Evolutionary conservation across 768 basidiomycete genomes (phyloP).

Genomic region (Serendipita vermifera): DNA sequence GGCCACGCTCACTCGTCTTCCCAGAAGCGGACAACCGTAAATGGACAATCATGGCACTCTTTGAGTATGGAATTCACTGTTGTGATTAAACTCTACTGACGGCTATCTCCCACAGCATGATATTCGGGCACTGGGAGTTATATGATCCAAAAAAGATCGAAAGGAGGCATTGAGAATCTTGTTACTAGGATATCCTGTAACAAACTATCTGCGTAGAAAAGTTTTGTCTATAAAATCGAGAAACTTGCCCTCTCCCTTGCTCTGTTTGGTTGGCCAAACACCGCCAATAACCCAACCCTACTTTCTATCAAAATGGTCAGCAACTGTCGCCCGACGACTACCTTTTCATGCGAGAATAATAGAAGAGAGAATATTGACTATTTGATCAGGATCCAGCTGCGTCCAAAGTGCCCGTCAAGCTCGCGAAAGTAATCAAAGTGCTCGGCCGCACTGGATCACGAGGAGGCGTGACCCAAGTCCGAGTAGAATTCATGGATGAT

Average conservation of each 20-base stretch:
- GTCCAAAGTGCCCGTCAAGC: slow-evolving; percentile 86
- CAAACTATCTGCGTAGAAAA: neutral
- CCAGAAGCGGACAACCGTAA: slow-evolving; percentile 92
- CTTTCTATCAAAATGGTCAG: neutral
- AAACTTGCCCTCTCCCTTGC: neutral
- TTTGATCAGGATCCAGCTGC: slow-evolving; percentile 6
- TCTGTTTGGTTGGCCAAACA: neutral
- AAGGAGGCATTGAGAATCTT: neutral
- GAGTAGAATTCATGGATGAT: slow-evolving; percentile 99
- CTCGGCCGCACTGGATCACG: slow-evolving; percentile 97
- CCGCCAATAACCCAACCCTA: neutral
- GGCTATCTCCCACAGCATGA: slow-evolving; percentile 8
- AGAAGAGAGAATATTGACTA: neutral
- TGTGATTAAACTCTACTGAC: neutral
- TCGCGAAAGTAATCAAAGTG: slow-evolving; percentile 97
- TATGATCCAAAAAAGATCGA: neutral
- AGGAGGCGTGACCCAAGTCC: slow-evolving; percentile 98
- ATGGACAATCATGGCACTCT: slow-evolving; percentile 89
- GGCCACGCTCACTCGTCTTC: slow-evolving; percentile 82
- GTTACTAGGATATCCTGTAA: neutral
- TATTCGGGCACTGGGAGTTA: slow-evolving; percentile 15
- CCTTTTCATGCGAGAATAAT: neutral
- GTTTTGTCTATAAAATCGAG: neutral
- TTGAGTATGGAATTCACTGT: slow-evolving; percentile 50
- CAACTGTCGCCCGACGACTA: neutral